Percentiles rank a stretch among this genome's conserved stretches.
Evolutionary conservation across 2,329 filamentous ascomycete species (phyloP).

Genomic region (Sporothrix brunneoviolacea): DNA sequence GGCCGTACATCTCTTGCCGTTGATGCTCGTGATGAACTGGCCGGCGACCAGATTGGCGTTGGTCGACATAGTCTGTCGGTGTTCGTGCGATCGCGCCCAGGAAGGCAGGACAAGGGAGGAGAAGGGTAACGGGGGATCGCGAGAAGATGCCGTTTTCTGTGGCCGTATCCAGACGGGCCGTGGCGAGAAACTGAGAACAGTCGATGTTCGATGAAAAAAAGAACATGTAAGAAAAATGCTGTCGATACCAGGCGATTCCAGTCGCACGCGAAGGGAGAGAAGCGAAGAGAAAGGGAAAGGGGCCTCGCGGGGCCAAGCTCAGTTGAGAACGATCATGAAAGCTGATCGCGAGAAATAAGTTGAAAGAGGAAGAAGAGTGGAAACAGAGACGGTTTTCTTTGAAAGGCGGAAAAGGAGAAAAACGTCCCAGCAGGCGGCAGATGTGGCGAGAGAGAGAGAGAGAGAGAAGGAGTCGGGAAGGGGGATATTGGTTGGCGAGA

Average conservation of each 20-base stretch:
- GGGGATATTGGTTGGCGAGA: neutral
- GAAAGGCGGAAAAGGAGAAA: neutral
- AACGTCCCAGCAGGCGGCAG: neutral
- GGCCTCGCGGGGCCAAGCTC: constrained; percentile 36
- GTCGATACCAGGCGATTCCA: constrained; percentile 34
- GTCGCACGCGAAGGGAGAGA: constrained; percentile 30
- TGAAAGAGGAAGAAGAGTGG: constrained; percentile 17
- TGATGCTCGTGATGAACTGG: constrained; percentile 43
- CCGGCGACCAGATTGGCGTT: constrained; percentile 37
- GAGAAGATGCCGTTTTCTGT: constrained; percentile 9
- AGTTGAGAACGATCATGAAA: constrained; percentile 34
- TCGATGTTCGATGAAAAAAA: constrained; percentile 6
- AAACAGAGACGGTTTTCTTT: neutral
- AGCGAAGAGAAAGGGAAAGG: constrained; percentile 19
- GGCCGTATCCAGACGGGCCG: constrained; percentile 18
- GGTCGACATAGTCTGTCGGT: constrained; percentile 33
- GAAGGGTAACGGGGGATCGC: neutral
- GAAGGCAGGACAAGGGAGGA: neutral
- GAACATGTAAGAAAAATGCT: neutral
- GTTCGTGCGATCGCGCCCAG: too few relatives aligned
- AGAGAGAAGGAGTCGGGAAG: neutral
- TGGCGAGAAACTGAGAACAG: neutral
- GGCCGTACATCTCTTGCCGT: constrained; percentile 48
- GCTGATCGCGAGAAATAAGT: constrained; percentile 13
- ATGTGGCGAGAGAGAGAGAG: neutral